Evolutionary conservation across 2,329 filamentous ascomycete species (phyloP).

Genomic region (Huntiella savannae): DNA sequence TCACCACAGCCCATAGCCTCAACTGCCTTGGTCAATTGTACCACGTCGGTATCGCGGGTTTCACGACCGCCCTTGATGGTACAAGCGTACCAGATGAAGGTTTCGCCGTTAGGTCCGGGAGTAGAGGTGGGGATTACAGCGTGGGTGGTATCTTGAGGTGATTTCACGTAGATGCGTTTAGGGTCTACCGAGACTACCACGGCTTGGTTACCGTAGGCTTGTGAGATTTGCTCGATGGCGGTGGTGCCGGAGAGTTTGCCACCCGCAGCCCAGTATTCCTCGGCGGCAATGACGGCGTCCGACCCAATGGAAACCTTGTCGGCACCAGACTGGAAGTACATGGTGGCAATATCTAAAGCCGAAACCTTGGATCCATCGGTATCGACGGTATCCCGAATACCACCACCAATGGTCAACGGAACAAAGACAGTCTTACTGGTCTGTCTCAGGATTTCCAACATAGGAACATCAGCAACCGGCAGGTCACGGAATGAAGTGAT

Average conservation of each 20-base stretch:
- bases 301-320: slow-evolving; percentile 96
- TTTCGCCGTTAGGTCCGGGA: slow-evolving; percentile 57
- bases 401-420: slow-evolving; percentile 83
- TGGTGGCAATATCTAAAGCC: slow-evolving; percentile 77
- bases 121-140: slow-evolving; percentile 48
- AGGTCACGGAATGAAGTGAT: slow-evolving; percentile 97
- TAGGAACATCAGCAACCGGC: slow-evolving; percentile 75
- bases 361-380: slow-evolving; percentile 71
- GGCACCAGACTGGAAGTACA: slow-evolving; percentile 94
- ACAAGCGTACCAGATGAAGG: slow-evolving; percentile 90
- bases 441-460: slow-evolving; percentile 79
- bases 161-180: slow-evolving; percentile 70
- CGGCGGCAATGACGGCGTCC: slow-evolving; percentile 81
- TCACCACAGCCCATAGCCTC: slow-evolving; percentile 93
- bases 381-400: slow-evolving; percentile 84
- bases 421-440: slow-evolving; percentile 90
- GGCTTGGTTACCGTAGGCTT: slow-evolving; percentile 87
- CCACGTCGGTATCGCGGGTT: slow-evolving; percentile 81
- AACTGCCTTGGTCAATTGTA: slow-evolving; percentile 71
- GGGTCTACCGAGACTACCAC: slow-evolving; percentile 94
- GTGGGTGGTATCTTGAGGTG: slow-evolving; percentile 52
- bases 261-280: slow-evolving; percentile 64
- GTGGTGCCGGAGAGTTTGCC: slow-evolving; percentile 58
- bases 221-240: slow-evolving; percentile 86
- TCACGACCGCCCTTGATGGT: slow-evolving; percentile 92